A percentile compares a stretch with the other conserved stretches of the same genome.
These are phyloP conservation scores for Magnusiomyces ingens DNA, from an alignment of 1,139 yeast genomes.

Conservation along the genomic window DNA sequence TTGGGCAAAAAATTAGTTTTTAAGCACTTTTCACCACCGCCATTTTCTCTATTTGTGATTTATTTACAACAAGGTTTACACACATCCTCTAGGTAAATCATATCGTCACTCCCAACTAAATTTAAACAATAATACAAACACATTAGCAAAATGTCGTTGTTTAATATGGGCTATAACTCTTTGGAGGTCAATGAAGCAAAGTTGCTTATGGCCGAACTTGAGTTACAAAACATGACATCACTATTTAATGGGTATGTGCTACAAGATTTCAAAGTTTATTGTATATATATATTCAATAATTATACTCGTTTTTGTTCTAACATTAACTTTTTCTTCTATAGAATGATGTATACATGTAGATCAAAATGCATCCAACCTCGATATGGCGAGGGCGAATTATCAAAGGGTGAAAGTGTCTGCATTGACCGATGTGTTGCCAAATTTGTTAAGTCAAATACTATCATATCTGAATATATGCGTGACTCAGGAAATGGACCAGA, in stretches of 20 bases:
- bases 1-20: too few relatives aligned
- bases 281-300: not conserved
- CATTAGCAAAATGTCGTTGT: constrained; percentile 25
- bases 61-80: too few relatives aligned
- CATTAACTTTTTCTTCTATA: not conserved
- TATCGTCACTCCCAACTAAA: not conserved
- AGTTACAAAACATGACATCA: constrained; percentile 62
- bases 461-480: constrained; percentile 50
- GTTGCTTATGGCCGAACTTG: constrained; percentile 65
- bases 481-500: constrained; percentile 23
- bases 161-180: constrained; percentile 27
- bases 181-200: constrained; percentile 58
- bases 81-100: too few relatives aligned
- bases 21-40: too few relatives aligned
- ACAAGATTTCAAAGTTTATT: not conserved
- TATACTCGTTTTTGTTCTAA: not conserved
- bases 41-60: too few relatives aligned
- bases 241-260: constrained; percentile 49
- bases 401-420: constrained; percentile 71
- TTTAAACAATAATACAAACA: not conserved
- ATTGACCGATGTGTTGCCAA: constrained; percentile 73
- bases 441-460: constrained; percentile 56
- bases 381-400: constrained; percentile 74
- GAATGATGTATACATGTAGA: constrained; percentile 51
- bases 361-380: constrained; percentile 65